Evolutionary conservation across 2,329 filamentous ascomycete species (phyloP), one percentile per base, ranked within the genome.

Genomic region (Cylindrodendrum hubeiense): DNA sequence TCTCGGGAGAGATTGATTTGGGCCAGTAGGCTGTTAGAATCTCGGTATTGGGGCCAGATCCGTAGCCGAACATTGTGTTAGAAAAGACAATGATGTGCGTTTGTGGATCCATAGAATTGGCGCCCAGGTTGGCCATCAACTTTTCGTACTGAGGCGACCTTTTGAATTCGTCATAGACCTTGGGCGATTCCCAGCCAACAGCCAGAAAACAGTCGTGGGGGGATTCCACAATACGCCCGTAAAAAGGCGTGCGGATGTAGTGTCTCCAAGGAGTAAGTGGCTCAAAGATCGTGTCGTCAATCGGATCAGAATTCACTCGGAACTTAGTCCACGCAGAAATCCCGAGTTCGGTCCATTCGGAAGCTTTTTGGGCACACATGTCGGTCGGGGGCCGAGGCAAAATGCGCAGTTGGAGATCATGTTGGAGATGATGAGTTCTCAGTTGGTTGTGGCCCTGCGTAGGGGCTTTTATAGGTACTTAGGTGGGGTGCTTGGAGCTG

Each of bases 251-350:
- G 15, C 17, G 26, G 13, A 53, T 28, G 33, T 44, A 19, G 12
- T 19, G 9, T 28, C 28, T 53, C 24, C 49, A 60, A 13, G 15
- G 6, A 9, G 13, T 15, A 24, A 60, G 47, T 33, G 57, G 57
- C 41, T 46, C 10, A 26, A 60, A 53, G 28, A 53, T 22, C 17
- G 49, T 8, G 13, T 34, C 8, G 15, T 60, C 49, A 30, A 60
- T 39, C 3, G 49, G 39, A 5, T 28, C n/a, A 21, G 3, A 15
- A 30, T 13, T 13, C 4, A 37, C n/a, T 47, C 30, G 7, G 26
- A 60, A 60, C n/a, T 26, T 60, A 26, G 57, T 60, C 57, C 49
- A 60, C 44, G 19, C 28, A 19, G 37, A 13, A 41, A 60, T 24
- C 8, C 57, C 37, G 10, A 60, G 15, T 24, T 24, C 17, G 17